Conservation (phyloP, 2,329 filamentous ascomycete species). For the Stemphylium beticola region DNA sequence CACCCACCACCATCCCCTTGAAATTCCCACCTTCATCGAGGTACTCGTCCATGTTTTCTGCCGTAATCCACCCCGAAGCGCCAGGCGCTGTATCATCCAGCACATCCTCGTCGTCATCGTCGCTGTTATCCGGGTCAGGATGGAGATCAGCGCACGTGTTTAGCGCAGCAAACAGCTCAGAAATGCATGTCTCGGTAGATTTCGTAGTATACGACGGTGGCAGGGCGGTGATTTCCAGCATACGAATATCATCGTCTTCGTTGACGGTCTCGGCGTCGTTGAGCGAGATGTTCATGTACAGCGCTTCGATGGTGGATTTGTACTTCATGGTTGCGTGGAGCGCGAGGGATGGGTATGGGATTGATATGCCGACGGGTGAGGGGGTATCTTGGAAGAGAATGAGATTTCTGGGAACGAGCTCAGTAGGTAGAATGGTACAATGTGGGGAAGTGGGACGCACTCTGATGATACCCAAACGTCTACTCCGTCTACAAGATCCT, state of each 20-base stretch:
- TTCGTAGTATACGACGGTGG: conserved; percentile 50
- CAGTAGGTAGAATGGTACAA: background rate
- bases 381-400: conserved; percentile 66
- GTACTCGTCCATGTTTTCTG: conserved; percentile 85
- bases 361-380: conserved; percentile 66
- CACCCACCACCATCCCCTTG: conserved; percentile 35
- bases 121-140: conserved; percentile 69
- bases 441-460: conserved; percentile 32
- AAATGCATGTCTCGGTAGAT: conserved; percentile 43
- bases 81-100: conserved; percentile 67
- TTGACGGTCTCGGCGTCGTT: conserved; percentile 61
- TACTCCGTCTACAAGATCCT: conserved; percentile 46
- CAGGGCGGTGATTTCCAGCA: conserved; percentile 71
- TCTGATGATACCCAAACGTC: conserved; percentile 57
- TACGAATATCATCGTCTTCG: conserved; percentile 68
- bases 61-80: conserved; percentile 84
- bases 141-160: conserved; percentile 78
- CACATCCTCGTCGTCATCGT: conserved; percentile 60
- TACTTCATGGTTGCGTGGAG: conserved; percentile 75
- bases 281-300: conserved; percentile 48
- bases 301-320: conserved; percentile 39
- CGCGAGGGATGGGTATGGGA: conserved; percentile 76
- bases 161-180: conserved; percentile 71
- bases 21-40: conserved; percentile 50
- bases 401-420: conserved; percentile 54